Evolutionary conservation across 345 rosid genomes (phyloP).

Genomic region (Triadica sebifera): DNA sequence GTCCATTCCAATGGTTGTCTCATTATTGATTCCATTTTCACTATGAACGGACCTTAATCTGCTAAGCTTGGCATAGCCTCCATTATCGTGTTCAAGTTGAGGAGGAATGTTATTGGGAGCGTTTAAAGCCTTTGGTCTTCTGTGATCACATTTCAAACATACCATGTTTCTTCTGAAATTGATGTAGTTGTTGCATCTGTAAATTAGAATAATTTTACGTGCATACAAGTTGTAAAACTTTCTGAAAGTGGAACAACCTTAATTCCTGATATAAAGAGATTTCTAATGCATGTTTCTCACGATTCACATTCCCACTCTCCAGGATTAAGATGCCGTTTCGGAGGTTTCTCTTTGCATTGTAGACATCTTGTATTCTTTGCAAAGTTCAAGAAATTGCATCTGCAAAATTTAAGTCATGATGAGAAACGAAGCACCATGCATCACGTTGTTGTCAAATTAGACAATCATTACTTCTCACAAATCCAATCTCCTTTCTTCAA

Average conservation of each 20-base stretch:
- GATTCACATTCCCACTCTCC: constrained; percentile 98
- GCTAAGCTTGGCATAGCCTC: neutral
- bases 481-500: constrained; percentile 95
- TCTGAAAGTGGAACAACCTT: neutral
- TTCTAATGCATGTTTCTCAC: constrained; percentile 42
- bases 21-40: neutral
- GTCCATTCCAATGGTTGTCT: neutral
- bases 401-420: constrained; percentile 28
- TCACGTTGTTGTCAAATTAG: neutral
- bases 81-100: constrained; percentile 10
- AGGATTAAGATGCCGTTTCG: constrained; percentile 67
- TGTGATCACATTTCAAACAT: constrained; percentile 88
- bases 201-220: neutral
- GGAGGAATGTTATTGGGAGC: constrained; percentile 24
- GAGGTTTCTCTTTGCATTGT: constrained; percentile 75
- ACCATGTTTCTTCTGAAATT: constrained; percentile 74
- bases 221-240: neutral
- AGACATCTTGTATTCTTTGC: constrained; percentile 79
- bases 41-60: neutral
- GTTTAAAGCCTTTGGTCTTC: constrained; percentile 50
- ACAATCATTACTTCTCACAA: constrained; percentile 54
- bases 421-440: constrained; percentile 20
- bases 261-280: constrained; percentile 3
- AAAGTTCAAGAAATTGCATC: constrained; percentile 84
- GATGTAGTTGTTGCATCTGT: constrained; percentile 76